phyloP scores from a whole-genome alignment of 2,329 filamentous ascomycete genomes.

The Sarocladium strictum region DNA sequence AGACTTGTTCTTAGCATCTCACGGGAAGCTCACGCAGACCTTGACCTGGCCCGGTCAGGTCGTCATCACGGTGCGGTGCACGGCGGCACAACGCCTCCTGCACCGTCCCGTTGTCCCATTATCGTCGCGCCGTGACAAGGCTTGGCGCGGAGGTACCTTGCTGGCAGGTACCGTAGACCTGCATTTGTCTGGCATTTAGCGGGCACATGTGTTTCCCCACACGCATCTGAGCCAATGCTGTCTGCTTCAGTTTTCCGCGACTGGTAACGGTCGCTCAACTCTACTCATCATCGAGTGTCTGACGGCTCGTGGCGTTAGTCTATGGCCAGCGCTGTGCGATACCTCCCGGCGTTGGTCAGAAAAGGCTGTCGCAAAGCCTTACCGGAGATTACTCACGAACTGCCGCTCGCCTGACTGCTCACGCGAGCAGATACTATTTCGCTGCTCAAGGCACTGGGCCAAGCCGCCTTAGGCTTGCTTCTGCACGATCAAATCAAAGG shows the following conservation, averaged over 20 bases:
- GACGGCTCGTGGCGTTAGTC: neutral
- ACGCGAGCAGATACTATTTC: neutral
- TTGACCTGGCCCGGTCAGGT: neutral
- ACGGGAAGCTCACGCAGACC: neutral
- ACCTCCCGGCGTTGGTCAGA: too few species aligned
- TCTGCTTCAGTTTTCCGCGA: neutral
- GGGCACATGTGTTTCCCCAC: conserved; percentile 2
- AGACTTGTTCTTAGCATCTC: too few species aligned
- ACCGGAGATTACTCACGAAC: neutral
- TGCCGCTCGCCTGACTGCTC: neutral
- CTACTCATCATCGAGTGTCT: neutral
- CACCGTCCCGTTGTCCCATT: neutral
- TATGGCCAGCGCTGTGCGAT: neutral
- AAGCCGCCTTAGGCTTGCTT: neutral
- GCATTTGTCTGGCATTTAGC: neutral
- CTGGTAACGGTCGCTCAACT: neutral
- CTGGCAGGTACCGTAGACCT: neutral
- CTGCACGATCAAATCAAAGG: conserved; percentile 1
- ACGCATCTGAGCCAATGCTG: neutral
- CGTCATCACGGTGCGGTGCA: neutral
- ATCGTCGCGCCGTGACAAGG: neutral
- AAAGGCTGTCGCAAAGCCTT: neutral
- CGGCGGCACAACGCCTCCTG: neutral
- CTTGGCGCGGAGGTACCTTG: neutral
- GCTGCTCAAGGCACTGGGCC: neutral